Conservation (phyloP, 768 basidiomycete genomes). For the Galerina marginata region DNA sequence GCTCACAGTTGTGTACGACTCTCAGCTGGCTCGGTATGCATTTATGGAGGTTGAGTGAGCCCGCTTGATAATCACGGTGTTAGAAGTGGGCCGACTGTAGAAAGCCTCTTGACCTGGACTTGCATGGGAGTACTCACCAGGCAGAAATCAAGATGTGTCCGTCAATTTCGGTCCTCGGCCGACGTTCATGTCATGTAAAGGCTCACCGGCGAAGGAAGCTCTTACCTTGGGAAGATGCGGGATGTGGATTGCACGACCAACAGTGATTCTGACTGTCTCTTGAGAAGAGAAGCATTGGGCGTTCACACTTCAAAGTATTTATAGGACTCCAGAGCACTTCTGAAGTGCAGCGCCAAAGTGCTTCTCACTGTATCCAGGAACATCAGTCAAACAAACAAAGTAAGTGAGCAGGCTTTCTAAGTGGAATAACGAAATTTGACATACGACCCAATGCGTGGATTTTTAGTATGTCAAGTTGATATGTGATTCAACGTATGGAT, state of each 20-base stretch:
- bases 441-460: not conserved
- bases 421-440: not conserved
- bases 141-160: not conserved
- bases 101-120: slow-evolving; percentile 4
- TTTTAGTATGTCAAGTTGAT: not conserved
- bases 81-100: slow-evolving; percentile 3
- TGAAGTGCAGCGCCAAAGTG: slow-evolving; percentile 5
- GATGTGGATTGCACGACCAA: not conserved
- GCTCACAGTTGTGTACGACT: too few species aligned
- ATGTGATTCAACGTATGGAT: not conserved
- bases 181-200: not conserved
- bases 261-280: slow-evolving; percentile 3
- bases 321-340: not conserved
- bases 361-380: slow-evolving; percentile 14
- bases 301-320: slow-evolving; percentile 5
- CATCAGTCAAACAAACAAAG: slow-evolving; percentile 13
- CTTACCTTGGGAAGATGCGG: slow-evolving; percentile 5
- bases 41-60: not conserved
- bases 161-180: slow-evolving; percentile 1
- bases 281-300: not conserved
- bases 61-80: slow-evolving; percentile 1
- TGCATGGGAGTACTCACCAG: not conserved
- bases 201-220: not conserved
- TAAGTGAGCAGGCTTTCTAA: not conserved
- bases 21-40: not conserved